Evolutionary conservation across 1,284 basidiomycete species (phyloP).

Genomic region (Marasmius oreades): DNA sequence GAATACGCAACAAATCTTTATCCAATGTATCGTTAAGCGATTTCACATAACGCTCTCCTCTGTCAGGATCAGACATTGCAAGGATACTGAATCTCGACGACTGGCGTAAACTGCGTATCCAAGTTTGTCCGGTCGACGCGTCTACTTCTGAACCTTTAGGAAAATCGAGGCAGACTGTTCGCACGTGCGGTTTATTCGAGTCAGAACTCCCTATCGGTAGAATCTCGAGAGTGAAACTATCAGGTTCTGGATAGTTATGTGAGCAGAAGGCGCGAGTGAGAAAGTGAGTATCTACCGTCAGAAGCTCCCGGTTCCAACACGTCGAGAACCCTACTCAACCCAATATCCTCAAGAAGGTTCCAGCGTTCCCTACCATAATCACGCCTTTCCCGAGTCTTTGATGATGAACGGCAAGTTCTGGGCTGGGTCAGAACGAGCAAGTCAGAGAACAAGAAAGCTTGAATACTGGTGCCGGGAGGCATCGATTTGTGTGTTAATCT

Average conservation of each 20-base stretch:
- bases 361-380: constrained; percentile 30
- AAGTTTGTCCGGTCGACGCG: neutral
- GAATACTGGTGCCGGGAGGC: constrained; percentile 27
- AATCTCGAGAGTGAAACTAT: too few species aligned
- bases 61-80: constrained; percentile 8
- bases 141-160: too few species aligned
- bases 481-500: constrained; percentile 5
- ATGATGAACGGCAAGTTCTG: constrained; percentile 20
- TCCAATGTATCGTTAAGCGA: constrained; percentile 17
- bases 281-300: constrained; percentile 3
- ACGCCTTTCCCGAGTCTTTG: constrained; percentile 22
- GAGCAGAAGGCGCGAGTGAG: neutral
- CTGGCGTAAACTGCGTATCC: constrained; percentile 8
- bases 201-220: too few species aligned
- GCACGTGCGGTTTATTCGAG: too few species aligned
- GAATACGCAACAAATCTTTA: constrained; percentile 40
- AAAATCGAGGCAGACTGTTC: too few species aligned
- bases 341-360: constrained; percentile 47
- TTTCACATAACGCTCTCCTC: neutral
- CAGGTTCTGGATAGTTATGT: too few species aligned
- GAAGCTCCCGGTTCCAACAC: constrained; percentile 30
- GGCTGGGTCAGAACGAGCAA: constrained; percentile 47
- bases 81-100: constrained; percentile 10
- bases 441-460: constrained; percentile 70
- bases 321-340: constrained; percentile 53